phyloP scores from a whole-genome alignment of 768 basidiomycete species.

The Lepiota venenata region DNA sequence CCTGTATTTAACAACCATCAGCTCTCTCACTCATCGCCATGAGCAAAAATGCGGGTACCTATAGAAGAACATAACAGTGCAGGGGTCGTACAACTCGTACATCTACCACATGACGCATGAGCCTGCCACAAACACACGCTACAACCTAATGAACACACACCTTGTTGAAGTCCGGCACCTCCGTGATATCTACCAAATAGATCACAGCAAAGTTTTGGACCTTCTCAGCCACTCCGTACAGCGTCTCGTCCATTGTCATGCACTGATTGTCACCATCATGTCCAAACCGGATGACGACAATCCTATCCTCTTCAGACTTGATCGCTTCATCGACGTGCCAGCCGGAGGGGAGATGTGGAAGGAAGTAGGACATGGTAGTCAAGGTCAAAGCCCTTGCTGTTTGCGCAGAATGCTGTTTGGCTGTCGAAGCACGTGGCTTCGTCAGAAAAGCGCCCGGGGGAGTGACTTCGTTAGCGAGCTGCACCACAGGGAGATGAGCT shows the following conservation, averaged over 20 bases:
- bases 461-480: too few relatives aligned
- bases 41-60: constrained; percentile 49
- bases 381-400: too few relatives aligned
- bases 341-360: constrained; percentile 84
- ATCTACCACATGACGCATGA: constrained; percentile 50
- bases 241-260: constrained; percentile 99
- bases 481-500: too few relatives aligned
- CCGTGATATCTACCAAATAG: constrained; percentile 91
- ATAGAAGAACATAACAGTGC: constrained; percentile 99
- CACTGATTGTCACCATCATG: constrained; percentile 93
- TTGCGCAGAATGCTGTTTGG: too few relatives aligned
- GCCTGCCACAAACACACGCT: background rate
- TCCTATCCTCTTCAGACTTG: constrained; percentile 94
- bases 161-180: constrained; percentile 99
- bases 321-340: constrained; percentile 99
- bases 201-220: constrained; percentile 99
- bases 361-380: constrained; percentile 95
- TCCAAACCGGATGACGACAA: constrained; percentile 93
- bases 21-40: constrained; percentile 3
- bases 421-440: too few relatives aligned
- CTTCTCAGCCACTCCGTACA: constrained; percentile 89
- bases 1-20: constrained; percentile 33
- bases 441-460: too few relatives aligned
- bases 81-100: constrained; percentile 98
- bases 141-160: constrained; percentile 35